Evolutionary conservation across 148 eudicot genomes (phyloP).

Genomic region (Rhododendron mucronatum): DNA sequence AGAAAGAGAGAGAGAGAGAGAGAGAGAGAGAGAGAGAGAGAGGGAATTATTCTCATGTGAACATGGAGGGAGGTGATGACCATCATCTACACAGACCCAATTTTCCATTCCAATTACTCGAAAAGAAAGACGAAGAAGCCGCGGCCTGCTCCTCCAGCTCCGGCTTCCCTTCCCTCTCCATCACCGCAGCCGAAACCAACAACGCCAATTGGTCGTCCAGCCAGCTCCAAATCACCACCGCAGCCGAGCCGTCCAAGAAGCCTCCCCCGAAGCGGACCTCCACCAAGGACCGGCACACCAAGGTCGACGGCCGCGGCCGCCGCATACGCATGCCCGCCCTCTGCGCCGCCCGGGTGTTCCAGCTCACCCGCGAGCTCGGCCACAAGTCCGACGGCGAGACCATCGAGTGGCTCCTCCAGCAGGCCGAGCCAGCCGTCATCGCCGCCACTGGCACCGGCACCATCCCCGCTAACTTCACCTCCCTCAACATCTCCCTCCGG

Average conservation of each 20-base stretch:
- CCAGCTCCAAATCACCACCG: constrained; percentile 4
- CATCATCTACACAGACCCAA: constrained; percentile 43
- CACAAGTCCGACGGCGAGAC: constrained; percentile 97
- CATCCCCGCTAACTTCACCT: constrained; percentile 89
- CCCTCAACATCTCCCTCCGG: constrained; percentile 76
- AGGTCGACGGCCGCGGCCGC: constrained; percentile 95
- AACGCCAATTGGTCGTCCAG: constrained; percentile 8
- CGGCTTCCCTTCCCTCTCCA: constrained; percentile 44
- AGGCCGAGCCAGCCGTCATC: constrained; percentile 88
- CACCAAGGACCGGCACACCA: constrained; percentile 91
- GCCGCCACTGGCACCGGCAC: constrained; percentile 99
- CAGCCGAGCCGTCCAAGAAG: constrained; percentile 42
- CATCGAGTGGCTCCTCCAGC: constrained; percentile 94
- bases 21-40: not conserved
- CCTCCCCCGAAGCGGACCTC: constrained; percentile 70
- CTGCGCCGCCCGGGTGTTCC: constrained; percentile 95
- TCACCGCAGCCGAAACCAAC: constrained; percentile 31
- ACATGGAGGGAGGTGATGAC: constrained; percentile 67
- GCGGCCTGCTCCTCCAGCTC: constrained; percentile 33
- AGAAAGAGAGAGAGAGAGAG: not conserved
- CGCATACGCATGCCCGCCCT: constrained; percentile 96
- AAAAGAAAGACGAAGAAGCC: constrained; percentile 72
- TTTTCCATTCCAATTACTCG: constrained; percentile 81
- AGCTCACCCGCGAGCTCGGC: constrained; percentile 86
- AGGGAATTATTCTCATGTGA: constrained; percentile 16